Evolutionary conservation across 73 alveolate species (phyloP).

Genomic region (Paramecium pentaurelia): DNA sequence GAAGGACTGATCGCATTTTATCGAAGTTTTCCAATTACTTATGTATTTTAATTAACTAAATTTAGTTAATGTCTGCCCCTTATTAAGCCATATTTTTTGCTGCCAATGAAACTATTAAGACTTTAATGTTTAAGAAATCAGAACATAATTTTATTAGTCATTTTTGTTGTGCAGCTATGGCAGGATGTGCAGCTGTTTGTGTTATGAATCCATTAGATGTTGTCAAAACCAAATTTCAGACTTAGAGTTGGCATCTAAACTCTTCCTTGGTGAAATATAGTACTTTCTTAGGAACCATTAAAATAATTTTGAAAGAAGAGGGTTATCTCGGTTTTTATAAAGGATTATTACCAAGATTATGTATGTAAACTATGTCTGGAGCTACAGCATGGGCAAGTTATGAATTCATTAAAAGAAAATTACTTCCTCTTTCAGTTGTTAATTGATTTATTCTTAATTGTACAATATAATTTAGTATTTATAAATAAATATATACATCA

Average conservation of each 20-base stretch:
- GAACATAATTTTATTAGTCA: conserved; percentile 69
- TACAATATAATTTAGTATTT: neutral
- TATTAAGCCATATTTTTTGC: conserved; percentile 75
- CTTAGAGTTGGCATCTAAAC: conserved; percentile 57
- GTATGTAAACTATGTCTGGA: conserved; percentile 63
- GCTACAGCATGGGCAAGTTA: conserved; percentile 72
- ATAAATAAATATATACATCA: neutral
- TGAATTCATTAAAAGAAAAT: conserved; percentile 57
- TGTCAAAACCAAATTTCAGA: conserved; percentile 81
- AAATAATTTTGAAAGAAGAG: conserved; percentile 46
- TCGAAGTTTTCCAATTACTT: conserved; percentile 80
- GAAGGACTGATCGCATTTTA: conserved; percentile 78
- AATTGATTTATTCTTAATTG: neutral
- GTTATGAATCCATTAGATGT: conserved; percentile 88
- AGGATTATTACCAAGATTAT: conserved; percentile 63
- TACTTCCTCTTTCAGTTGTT: neutral
- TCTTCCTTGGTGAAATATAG: conserved; percentile 29
- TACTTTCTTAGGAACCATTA: conserved; percentile 18
- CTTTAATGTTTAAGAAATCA: conserved; percentile 39
- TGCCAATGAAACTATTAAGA: conserved; percentile 83
- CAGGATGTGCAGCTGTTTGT: conserved; percentile 83
- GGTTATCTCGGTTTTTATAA: conserved; percentile 62
- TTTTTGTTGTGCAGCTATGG: conserved; percentile 82
- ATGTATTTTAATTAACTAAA: neutral
- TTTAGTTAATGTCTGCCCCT: conserved; percentile 80